Percentiles rank a stretch among this genome's conserved stretches.
Evolutionary conservation across 192 early-diverging fungal species (phyloP).

Genomic region (Endogone sp.): DNA sequence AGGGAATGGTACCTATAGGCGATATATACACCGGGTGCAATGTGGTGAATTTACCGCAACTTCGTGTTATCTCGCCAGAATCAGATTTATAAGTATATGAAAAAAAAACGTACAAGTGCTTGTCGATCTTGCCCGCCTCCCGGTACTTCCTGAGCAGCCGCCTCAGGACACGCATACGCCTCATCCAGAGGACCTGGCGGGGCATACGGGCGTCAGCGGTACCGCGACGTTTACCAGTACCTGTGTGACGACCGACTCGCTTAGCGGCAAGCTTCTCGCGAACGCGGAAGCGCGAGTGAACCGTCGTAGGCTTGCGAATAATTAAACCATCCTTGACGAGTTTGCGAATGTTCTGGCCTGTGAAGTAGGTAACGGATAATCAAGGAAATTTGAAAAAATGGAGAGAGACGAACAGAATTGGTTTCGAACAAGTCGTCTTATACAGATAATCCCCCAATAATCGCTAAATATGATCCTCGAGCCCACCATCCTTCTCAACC

Average conservation of each 20-base stretch:
- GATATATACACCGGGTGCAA: background rate
- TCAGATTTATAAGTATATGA: too few species aligned
- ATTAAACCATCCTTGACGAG: constrained; percentile 96
- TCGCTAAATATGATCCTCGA: too few species aligned
- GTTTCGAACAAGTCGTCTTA: too few species aligned
- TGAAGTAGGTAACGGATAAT: background rate
- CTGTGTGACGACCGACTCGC: constrained; percentile 95
- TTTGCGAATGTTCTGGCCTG: constrained; percentile 95
- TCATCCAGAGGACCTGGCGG: constrained; percentile 93
- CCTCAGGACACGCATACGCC: constrained; percentile 93
- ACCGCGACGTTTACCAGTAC: constrained; percentile 91
- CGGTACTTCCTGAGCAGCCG: constrained; percentile 96
- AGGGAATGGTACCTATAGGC: constrained; percentile 74
- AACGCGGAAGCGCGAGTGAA: constrained; percentile 91
- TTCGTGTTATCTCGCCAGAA: too few species aligned
- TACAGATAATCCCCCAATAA: too few species aligned
- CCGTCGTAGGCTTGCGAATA: constrained; percentile 86
- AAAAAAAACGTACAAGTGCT: constrained; percentile 75
- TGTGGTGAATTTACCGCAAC: too few species aligned
- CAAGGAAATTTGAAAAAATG: too few species aligned
- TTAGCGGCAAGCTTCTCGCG: constrained; percentile 90
- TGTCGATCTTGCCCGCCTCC: constrained; percentile 96
- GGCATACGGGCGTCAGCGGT: constrained; percentile 99
- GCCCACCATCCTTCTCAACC: too few species aligned
- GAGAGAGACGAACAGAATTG: too few species aligned